Percentiles rank a stretch among this genome's conserved stretches.
Evolutionary conservation across 2,329 filamentous ascomycete species (phyloP).

Genomic region (Exophiala dermatitidis): DNA sequence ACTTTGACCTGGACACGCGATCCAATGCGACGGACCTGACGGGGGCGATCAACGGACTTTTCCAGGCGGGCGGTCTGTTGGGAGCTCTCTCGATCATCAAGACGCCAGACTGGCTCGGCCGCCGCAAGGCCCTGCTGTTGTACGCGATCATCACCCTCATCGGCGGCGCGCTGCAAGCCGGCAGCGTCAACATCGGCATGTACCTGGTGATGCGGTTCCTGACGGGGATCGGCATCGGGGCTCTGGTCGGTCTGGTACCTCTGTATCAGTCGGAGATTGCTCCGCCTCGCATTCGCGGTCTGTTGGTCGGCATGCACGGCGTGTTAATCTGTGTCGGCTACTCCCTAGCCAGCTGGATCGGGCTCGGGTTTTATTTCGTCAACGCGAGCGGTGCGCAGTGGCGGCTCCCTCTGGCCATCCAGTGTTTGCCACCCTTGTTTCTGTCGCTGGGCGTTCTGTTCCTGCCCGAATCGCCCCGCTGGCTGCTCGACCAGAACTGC

Average conservation of each 20-base stretch:
- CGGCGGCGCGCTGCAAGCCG: constrained; percentile 17
- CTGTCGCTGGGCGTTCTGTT: constrained; percentile 37
- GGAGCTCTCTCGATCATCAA: constrained; percentile 27
- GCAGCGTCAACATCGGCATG: constrained; percentile 20
- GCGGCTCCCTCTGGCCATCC: constrained; percentile 19
- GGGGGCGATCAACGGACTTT: constrained; percentile 11
- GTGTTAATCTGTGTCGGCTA: constrained; percentile 15
- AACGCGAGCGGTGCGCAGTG: constrained; percentile 11
- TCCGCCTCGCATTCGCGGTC: constrained; percentile 15
- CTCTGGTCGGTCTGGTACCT: constrained; percentile 13
- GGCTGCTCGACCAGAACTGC: constrained; percentile 11
- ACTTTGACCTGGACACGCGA: constrained; percentile 35
- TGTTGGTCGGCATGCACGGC: constrained; percentile 19
- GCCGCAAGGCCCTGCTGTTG: constrained; percentile 28
- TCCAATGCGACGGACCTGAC: constrained; percentile 38
- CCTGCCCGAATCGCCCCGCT: constrained; percentile 29
- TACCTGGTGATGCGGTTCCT: constrained; percentile 17
- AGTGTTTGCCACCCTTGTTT: constrained; percentile 15
- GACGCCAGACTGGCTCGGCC: constrained; percentile 2
- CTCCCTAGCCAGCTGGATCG: constrained; percentile 14
- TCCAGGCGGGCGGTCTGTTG: constrained; percentile 6
- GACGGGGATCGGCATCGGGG: constrained; percentile 13
- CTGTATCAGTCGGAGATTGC: constrained; percentile 17
- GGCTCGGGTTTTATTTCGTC: constrained; percentile 18
- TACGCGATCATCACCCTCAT: constrained; percentile 25